Percentiles rank a stretch among this genome's conserved stretches.
Evolutionary conservation across 805 yeast genomes (phyloP).

Genomic region (Candida ponderosae): DNA sequence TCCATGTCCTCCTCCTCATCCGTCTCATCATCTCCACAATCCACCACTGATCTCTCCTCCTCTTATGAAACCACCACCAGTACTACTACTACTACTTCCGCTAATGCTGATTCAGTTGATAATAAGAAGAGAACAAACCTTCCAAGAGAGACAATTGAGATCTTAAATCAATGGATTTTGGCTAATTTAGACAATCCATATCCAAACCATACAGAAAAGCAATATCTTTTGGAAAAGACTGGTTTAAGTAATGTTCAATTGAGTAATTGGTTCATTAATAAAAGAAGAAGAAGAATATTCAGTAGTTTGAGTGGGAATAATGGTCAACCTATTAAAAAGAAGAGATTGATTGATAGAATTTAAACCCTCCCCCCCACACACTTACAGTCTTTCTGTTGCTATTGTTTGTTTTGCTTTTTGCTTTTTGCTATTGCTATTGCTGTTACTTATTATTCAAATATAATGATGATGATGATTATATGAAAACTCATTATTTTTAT

Average conservation of each 20-base stretch:
- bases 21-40: not conserved
- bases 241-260: constrained; percentile 77
- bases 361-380: not conserved
- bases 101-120: not conserved
- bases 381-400: no score
- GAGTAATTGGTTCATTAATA: constrained; percentile 84
- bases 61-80: not conserved
- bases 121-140: constrained; percentile 56
- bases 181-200: constrained; percentile 75
- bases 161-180: constrained; percentile 65
- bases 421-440: no score
- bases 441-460: no score
- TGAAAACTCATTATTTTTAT: no score
- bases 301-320: constrained; percentile 21
- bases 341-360: constrained; percentile 20
- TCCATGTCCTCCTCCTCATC: not conserved
- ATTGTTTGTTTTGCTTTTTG: no score
- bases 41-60: no score
- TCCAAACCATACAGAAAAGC: constrained; percentile 75
- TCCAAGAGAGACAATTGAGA: constrained; percentile 71
- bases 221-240: constrained; percentile 58
- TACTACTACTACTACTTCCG: not conserved
- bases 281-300: constrained; percentile 63
- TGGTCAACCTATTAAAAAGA: constrained; percentile 24
- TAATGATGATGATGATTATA: no score